Evolutionary conservation across 768 basidiomycete genomes (phyloP).

Genomic region (Rhizopogon roseolus): DNA sequence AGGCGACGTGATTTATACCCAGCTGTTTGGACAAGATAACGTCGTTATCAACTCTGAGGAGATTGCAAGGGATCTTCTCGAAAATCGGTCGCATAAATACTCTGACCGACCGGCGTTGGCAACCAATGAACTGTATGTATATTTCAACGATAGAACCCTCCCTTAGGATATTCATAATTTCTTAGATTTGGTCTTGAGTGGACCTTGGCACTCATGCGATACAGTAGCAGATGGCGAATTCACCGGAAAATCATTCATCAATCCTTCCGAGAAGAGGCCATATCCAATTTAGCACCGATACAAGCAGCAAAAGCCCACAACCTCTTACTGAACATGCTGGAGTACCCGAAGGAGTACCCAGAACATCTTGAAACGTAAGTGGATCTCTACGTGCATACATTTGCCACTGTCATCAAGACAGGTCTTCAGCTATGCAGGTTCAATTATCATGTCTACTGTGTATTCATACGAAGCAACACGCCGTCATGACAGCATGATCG

Average conservation of each 20-base stretch:
- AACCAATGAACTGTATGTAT: conserved; percentile 3
- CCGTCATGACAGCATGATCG: neutral
- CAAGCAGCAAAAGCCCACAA: neutral
- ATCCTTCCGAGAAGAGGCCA: conserved; percentile 5
- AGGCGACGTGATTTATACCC: conserved; percentile 6
- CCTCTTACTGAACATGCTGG: neutral
- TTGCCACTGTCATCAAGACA: neutral
- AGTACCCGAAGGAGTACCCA: neutral
- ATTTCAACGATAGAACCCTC: neutral
- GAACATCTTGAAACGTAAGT: conserved; percentile 1
- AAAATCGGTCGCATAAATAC: conserved; percentile 8
- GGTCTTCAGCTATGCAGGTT: conserved; percentile 1
- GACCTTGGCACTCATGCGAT: conserved; percentile 8
- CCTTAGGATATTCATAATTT: neutral
- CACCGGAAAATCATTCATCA: conserved; percentile 12
- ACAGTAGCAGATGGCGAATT: conserved; percentile 11
- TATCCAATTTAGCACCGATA: neutral
- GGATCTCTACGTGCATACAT: neutral
- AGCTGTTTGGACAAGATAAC: conserved; percentile 5
- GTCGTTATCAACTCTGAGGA: conserved; percentile 11
- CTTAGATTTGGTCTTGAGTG: conserved; percentile 6
- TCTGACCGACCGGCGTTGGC: conserved; percentile 6
- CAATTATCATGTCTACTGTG: conserved; percentile 1
- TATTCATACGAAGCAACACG: conserved; percentile 3
- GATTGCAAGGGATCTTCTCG: conserved; percentile 6